phyloP scores from a whole-genome alignment of 139 green algal species.

The Auxenochlorella pyrenoidosa region DNA sequence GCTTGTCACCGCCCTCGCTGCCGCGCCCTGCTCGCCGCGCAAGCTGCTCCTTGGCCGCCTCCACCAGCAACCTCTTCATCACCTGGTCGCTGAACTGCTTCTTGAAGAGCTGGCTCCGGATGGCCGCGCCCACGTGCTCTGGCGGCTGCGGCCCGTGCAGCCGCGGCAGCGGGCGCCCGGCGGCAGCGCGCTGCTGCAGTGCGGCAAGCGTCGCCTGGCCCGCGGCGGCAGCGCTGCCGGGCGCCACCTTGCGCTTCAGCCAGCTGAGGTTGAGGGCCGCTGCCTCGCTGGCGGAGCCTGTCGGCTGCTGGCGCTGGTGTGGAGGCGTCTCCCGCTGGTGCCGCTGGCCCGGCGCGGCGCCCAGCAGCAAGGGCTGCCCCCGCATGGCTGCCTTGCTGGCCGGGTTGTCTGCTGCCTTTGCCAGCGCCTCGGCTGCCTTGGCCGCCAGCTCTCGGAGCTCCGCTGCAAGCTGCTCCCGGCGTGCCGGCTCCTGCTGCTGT shows the following conservation, averaged over 20 bases:
- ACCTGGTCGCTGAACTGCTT: conserved; percentile 6
- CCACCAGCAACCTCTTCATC: neutral
- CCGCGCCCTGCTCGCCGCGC: neutral
- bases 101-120: neutral
- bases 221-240: neutral
- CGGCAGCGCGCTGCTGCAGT: neutral
- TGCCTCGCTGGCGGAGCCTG: neutral
- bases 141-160: conserved; percentile 12
- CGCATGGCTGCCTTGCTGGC: neutral
- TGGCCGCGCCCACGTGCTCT: neutral
- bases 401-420: too few relatives aligned
- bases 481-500: neutral
- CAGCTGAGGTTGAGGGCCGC: neutral
- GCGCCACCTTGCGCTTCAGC: neutral
- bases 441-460: too few relatives aligned
- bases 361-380: neutral
- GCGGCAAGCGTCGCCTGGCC: too few relatives aligned
- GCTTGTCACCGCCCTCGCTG: neutral
- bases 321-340: neutral
- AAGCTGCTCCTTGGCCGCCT: neutral
- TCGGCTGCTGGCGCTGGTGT: too few relatives aligned
- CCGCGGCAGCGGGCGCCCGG: conserved; percentile 1
- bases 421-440: too few relatives aligned
- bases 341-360: neutral
- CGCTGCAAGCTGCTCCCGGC: neutral